Percentiles rank a stretch among this genome's conserved stretches.
phyloP scores from a whole-genome alignment of 2,329 filamentous ascomycete species.

The Thielaviopsis musarum region DNA sequence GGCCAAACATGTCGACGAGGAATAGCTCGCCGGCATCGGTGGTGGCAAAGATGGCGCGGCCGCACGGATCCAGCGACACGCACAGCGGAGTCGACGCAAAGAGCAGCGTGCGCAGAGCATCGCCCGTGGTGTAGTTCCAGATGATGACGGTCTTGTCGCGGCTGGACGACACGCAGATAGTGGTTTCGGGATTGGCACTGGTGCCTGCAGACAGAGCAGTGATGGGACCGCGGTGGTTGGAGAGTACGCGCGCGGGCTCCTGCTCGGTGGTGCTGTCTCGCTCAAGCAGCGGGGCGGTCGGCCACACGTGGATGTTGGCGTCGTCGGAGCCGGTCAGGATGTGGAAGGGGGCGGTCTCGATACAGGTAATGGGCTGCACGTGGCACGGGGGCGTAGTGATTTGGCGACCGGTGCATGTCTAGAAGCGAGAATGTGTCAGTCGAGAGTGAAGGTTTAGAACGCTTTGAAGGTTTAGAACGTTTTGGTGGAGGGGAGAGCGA shows the following conservation, averaged over 20 bases:
- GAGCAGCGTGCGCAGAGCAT: constrained; percentile 63
- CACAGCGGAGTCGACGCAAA: constrained; percentile 59
- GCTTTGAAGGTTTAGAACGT: too few species aligned
- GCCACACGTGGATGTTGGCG: constrained; percentile 87
- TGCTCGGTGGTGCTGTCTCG: constrained; percentile 34
- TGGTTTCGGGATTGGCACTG: constrained; percentile 49
- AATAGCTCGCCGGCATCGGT: constrained; percentile 70
- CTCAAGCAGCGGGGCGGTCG: constrained; percentile 55
- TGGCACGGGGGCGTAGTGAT: constrained; percentile 62
- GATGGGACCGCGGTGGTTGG: constrained; percentile 59
- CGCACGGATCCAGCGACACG: constrained; percentile 62
- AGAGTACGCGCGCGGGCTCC: constrained; percentile 62
- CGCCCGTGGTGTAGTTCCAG: constrained; percentile 79
- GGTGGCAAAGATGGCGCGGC: constrained; percentile 65
- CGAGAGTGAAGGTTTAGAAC: not conserved
- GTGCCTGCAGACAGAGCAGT: constrained; percentile 48
- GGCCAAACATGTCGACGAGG: constrained; percentile 53
- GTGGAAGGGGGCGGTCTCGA: constrained; percentile 56
- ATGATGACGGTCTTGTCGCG: constrained; percentile 78
- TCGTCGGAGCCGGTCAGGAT: constrained; percentile 68
- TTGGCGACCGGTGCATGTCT: constrained; percentile 61
- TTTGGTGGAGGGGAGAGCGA: not conserved
- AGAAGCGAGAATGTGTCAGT: constrained; percentile 7
- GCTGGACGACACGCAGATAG: constrained; percentile 69
- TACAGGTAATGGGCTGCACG: constrained; percentile 61